Conservation (phyloP, 108 stramenopile species). For the Fragilaria crotonensis region DNA sequence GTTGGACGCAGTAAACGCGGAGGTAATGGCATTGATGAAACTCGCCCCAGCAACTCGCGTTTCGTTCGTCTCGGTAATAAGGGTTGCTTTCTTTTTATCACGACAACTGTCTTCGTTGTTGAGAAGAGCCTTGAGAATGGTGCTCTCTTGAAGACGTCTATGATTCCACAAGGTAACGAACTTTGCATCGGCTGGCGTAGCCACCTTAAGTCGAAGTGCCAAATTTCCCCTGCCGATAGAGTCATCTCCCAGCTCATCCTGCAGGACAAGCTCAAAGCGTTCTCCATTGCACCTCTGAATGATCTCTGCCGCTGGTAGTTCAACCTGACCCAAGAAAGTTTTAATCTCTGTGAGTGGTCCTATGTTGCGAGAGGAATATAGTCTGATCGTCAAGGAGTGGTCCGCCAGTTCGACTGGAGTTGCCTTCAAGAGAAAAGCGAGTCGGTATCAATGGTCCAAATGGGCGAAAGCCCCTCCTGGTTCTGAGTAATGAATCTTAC, state of each 20-base stretch:
- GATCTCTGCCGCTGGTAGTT: slow-evolving; percentile 5
- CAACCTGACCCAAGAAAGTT: slow-evolving; percentile 22
- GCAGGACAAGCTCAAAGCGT: slow-evolving; percentile 11
- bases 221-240: slow-evolving; percentile 1
- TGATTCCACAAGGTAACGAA: slow-evolving; percentile 14
- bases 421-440: slow-evolving; percentile 4
- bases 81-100: not conserved
- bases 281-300: slow-evolving; percentile 8
- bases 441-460: slow-evolving; percentile 15
- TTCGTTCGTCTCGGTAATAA: slow-evolving; percentile 5
- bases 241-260: slow-evolving; percentile 16
- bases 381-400: slow-evolving; percentile 5
- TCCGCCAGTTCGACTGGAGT: slow-evolving; percentile 4
- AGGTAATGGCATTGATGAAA: not conserved
- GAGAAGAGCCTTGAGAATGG: not conserved
- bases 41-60: slow-evolving; percentile 8
- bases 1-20: not conserved
- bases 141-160: not conserved
- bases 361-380: not conserved
- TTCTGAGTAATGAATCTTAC: slow-evolving; percentile 28
- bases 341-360: not conserved
- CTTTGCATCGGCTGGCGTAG: slow-evolving; percentile 7
- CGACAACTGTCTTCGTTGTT: not conserved
- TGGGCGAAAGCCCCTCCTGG: slow-evolving; percentile 13
- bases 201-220: slow-evolving; percentile 16